A percentile compares a stretch with the other conserved stretches of the same genome.
phyloP scores from a whole-genome alignment of 1,284 basidiomycete species.

The Trametes polyzona region DNA sequence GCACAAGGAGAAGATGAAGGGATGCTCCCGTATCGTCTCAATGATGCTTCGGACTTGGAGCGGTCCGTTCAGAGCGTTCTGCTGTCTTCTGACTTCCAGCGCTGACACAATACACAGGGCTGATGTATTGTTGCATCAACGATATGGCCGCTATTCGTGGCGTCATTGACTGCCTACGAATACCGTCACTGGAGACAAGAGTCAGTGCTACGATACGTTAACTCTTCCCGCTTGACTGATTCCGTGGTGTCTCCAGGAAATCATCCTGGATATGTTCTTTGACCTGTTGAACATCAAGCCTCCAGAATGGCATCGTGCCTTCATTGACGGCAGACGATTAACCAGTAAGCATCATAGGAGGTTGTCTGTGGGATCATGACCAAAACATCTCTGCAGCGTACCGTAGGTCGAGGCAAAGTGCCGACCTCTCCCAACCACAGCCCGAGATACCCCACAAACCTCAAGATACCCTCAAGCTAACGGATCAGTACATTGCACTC shows the following conservation, averaged over 20 bases:
- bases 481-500: constrained; percentile 94
- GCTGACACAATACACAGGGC: constrained; percentile 50
- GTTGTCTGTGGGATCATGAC: not conserved
- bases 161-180: constrained; percentile 84
- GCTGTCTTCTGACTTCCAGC: not conserved
- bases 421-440: constrained; percentile 37
- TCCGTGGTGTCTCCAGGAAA: constrained; percentile 59
- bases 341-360: constrained; percentile 62
- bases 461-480: constrained; percentile 74
- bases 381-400: constrained; percentile 58
- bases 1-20: constrained; percentile 78
- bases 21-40: constrained; percentile 79
- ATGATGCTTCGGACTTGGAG: constrained; percentile 92
- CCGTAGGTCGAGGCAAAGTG: constrained; percentile 54
- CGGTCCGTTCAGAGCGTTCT: constrained; percentile 61
- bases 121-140: constrained; percentile 95
- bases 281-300: constrained; percentile 91
- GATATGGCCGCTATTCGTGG: constrained; percentile 85
- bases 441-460: constrained; percentile 46
- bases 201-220: constrained; percentile 47
- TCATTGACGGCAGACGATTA: constrained; percentile 83
- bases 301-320: constrained; percentile 89
- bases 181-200: constrained; percentile 86
- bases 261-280: constrained; percentile 93
- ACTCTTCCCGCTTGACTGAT: not conserved